Evolutionary conservation across 1,284 basidiomycete species (phyloP), one percentile per base, ranked within the genome.

Genomic region (Heterobasidion occidentale): DNA sequence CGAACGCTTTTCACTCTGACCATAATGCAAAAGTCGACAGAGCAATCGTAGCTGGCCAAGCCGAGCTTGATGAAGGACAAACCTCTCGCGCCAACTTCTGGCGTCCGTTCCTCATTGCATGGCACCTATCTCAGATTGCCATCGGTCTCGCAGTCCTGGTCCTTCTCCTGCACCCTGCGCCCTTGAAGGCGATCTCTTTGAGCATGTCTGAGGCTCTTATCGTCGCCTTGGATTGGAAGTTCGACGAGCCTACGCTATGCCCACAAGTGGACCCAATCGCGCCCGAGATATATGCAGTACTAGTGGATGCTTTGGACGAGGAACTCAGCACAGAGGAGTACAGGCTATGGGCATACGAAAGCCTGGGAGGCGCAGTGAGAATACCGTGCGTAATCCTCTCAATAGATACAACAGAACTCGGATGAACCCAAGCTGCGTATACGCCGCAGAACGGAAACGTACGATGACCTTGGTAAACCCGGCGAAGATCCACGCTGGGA

Each of bases 281-380:
- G 12, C 68, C 75, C 2, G 57, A 56, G 2, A 54, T 42, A 35
- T 65, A 77, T 52, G 52, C 53, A 1, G 51, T 8, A n/a, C 61
- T 78, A 12, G 59, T 73, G 38, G 60, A 62, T 33, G 60, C 60
- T 17, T 61, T 79, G 15, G 73, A 77, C 45, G 53, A 59, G 0
- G 54, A 70, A 52, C 76, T 72, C 52, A 56, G 52, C 12, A 69
- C 68, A 0, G 62, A 67, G 1, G 63, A 63, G n/a, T 78, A 77
- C 64, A 71, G 67, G 60, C 61, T 66, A 27, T 66, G 71, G 55
- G 74, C 71, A 2, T 75, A 72, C 55, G 71, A 75, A 49, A 70
- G 67, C 8, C 66, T 79, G 7, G 71, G 73, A 20, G 75, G 72
- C 14, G 75, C 75, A 0, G 67, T 79, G 17, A 64, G 72, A 27